A percentile compares a stretch with the other conserved stretches of the same genome.
These are phyloP conservation scores for Colletotrichum costaricense DNA, from an alignment of 2,329 filamentous ascomycete genomes.

Conservation along the genomic window DNA sequence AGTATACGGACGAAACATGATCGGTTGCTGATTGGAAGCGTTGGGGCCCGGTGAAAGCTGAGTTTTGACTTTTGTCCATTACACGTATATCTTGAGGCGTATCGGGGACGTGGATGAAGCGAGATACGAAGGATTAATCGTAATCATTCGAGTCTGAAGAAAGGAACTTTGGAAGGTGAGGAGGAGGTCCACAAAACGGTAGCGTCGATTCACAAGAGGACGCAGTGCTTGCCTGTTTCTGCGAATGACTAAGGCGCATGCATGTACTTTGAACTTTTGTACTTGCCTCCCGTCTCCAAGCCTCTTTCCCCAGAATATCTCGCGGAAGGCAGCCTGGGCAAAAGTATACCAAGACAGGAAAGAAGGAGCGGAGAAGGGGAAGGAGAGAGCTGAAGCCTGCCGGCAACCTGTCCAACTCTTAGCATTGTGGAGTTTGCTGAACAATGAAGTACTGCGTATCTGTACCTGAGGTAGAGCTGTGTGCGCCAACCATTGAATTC, in stretches of 20 bases:
- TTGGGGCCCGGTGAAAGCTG: not conserved
- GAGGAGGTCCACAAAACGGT: not conserved
- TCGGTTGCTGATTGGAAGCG: not conserved
- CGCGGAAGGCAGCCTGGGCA: not conserved
- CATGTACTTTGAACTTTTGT: not conserved
- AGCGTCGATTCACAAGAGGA: not conserved
- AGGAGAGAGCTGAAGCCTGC: not conserved
- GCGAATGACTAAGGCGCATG: not conserved
- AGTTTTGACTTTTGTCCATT: not conserved
- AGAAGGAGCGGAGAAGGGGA: not conserved
- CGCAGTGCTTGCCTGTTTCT: not conserved
- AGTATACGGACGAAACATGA: not conserved
- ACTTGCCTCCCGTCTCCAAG: not conserved
- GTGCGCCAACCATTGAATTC: not conserved
- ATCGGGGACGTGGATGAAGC: not conserved
- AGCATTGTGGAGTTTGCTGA: too few relatives aligned
- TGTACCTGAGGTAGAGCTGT: too few relatives aligned
- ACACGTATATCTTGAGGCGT: not conserved
- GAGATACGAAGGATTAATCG: conserved; percentile 15
- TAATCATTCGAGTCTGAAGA: not conserved
- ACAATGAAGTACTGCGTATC: too few relatives aligned
- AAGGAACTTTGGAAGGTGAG: too few relatives aligned
- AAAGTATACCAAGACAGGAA: not conserved
- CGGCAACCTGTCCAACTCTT: not conserved
- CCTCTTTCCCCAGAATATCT: conserved; percentile 2